A percentile compares a stretch with the other conserved stretches of the same genome.
phyloP scores from a whole-genome alignment of 768 basidiomycete genomes.

The Thelephora ganbajun region DNA sequence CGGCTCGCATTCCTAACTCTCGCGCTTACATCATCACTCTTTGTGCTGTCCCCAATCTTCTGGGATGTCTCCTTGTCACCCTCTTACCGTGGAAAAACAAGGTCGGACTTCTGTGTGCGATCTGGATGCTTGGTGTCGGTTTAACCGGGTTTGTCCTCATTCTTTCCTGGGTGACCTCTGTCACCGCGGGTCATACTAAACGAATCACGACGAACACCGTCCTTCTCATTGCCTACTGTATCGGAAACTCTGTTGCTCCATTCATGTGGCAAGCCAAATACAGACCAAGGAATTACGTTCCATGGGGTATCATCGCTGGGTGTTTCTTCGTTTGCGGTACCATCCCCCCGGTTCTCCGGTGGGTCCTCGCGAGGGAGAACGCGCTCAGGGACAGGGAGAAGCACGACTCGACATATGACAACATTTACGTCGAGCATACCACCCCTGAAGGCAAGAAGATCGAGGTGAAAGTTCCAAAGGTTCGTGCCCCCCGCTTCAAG shows the following conservation, averaged over 20 bases:
- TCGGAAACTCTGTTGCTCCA: conserved; percentile 55
- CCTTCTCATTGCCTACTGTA: conserved; percentile 56
- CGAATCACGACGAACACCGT: conserved; percentile 58
- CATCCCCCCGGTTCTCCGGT: conserved; percentile 35
- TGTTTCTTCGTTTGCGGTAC: conserved; percentile 43
- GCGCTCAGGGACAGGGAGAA: conserved; percentile 45
- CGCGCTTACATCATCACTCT: conserved; percentile 49
- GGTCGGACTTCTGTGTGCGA: conserved; percentile 45
- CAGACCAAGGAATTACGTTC: conserved; percentile 49
- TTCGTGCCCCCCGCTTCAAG: conserved; percentile 17
- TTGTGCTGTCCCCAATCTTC: conserved; percentile 51
- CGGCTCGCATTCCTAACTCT: conserved; percentile 39
- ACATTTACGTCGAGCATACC: conserved; percentile 42
- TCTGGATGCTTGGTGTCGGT: conserved; percentile 36
- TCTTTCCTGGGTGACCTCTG: conserved; percentile 48
- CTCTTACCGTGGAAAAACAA: conserved; percentile 51
- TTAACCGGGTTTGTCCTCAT: conserved; percentile 44
- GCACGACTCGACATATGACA: conserved; percentile 37
- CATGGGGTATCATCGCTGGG: conserved; percentile 64
- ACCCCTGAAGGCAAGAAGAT: conserved; percentile 37
- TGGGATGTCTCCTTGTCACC: conserved; percentile 50
- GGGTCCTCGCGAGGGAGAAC: conserved; percentile 45
- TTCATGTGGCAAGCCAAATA: conserved; percentile 68
- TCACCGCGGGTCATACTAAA: conserved; percentile 65
- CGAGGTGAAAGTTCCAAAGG: conserved; percentile 54